Evolutionary conservation across 495 filamentous ascomycete species (phyloP).

Genomic region (Paragyromitra xinjiangensis): DNA sequence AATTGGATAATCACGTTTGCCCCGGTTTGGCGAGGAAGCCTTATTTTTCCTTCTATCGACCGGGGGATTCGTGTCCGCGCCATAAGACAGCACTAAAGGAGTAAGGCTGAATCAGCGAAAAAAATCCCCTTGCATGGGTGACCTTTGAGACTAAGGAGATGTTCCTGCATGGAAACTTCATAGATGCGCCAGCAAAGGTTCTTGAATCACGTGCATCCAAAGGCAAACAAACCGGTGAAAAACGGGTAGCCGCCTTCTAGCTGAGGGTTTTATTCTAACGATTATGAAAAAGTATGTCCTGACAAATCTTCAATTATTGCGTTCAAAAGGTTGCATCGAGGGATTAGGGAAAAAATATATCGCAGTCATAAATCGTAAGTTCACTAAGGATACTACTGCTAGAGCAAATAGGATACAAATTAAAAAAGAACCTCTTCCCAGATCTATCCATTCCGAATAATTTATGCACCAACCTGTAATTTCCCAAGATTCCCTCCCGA

Average conservation of each 20-base stretch:
- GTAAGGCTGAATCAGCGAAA: conserved; percentile 32
- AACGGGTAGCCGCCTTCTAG: neutral
- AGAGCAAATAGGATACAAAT: conserved; percentile 35
- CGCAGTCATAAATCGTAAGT: conserved; percentile 26
- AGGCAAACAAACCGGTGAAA: conserved; percentile 6
- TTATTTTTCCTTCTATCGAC: conserved; percentile 11
- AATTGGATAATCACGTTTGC: conserved; percentile 4
- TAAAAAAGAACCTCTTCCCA: conserved; percentile 29
- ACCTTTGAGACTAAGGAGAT: conserved; percentile 27
- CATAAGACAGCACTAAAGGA: neutral
- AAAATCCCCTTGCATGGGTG: conserved; percentile 29
- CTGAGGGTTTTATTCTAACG: conserved; percentile 17
- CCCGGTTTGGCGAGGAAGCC: conserved; percentile 32
- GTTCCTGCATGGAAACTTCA: conserved; percentile 38
- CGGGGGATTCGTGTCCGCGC: neutral
- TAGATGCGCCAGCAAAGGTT: conserved; percentile 15
- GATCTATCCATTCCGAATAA: conserved; percentile 38
- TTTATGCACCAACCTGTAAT: conserved; percentile 40
- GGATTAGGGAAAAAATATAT: neutral
- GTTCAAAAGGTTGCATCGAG: neutral
- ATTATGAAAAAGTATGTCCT: conserved; percentile 6
- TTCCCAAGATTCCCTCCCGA: conserved; percentile 34
- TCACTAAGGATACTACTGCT: conserved; percentile 29
- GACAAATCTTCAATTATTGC: conserved; percentile 2
- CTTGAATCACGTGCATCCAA: conserved; percentile 3